phyloP scores from a whole-genome alignment of 441 rosid species.

The Raphanus hybrid region DNA sequence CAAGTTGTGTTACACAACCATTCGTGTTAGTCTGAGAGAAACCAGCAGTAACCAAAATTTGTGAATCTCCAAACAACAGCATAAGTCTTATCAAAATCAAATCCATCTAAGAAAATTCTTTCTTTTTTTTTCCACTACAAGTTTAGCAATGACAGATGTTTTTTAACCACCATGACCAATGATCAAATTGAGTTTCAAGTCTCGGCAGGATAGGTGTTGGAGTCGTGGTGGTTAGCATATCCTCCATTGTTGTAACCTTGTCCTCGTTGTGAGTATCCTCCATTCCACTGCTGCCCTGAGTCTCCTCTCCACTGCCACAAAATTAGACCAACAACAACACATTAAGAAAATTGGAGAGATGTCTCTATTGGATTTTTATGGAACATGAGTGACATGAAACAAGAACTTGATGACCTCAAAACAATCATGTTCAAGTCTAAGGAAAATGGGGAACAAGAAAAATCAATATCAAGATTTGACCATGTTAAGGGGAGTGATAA shows the following conservation, averaged over 20 bases:
- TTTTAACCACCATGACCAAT: constrained; percentile 14
- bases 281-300: constrained; percentile 52
- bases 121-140: constrained; percentile 21
- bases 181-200: constrained; percentile 39
- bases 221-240: constrained; percentile 59
- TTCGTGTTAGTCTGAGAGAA: constrained; percentile 21
- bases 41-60: constrained; percentile 38
- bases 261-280: constrained; percentile 61
- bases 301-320: constrained; percentile 11
- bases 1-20: not conserved
- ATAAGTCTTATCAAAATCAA: constrained; percentile 25
- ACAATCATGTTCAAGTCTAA: no score
- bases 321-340: not conserved
- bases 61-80: constrained; percentile 19
- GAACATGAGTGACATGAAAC: not conserved
- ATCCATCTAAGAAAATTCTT: constrained; percentile 36
- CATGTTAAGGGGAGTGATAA: constrained; percentile 18
- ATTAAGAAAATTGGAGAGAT: not conserved
- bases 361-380: not conserved
- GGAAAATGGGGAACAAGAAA: no score
- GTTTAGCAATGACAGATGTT: constrained; percentile 23
- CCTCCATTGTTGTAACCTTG: constrained; percentile 73
- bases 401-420: not conserved
- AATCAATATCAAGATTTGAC: not conserved
- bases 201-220: constrained; percentile 57